phyloP scores from a whole-genome alignment of 2,329 filamentous ascomycete genomes.

The Xylariaceae sp. region DNA sequence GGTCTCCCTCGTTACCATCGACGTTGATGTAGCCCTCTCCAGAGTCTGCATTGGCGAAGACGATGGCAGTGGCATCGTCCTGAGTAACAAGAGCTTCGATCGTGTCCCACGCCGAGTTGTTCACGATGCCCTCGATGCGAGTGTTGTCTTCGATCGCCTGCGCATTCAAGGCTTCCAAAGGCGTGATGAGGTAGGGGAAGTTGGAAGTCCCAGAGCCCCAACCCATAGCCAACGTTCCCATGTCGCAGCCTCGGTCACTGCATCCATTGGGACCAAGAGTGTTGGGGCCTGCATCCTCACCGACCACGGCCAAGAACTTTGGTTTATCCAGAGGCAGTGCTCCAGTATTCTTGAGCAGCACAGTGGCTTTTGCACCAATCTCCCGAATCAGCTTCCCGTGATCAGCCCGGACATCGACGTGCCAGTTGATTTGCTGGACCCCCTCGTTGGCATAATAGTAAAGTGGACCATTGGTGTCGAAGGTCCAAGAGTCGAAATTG shows the following conservation, averaged over 20 bases:
- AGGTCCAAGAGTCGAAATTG: slow-evolving; percentile 87
- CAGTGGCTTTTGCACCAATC: slow-evolving; percentile 70
- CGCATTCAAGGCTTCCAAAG: slow-evolving; percentile 60
- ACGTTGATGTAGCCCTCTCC: slow-evolving; percentile 83
- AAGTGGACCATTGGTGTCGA: slow-evolving; percentile 63
- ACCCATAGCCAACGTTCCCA: slow-evolving; percentile 62
- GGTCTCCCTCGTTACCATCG: slow-evolving; percentile 78
- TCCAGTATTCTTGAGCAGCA: slow-evolving; percentile 80
- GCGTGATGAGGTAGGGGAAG: slow-evolving; percentile 70
- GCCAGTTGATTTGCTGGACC: slow-evolving; percentile 65
- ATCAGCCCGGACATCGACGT: slow-evolving; percentile 73
- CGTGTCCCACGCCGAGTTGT: slow-evolving; percentile 56
- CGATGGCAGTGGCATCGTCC: slow-evolving; percentile 63
- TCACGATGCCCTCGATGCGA: slow-evolving; percentile 58
- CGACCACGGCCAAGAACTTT: slow-evolving; percentile 68
- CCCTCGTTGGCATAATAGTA: slow-evolving; percentile 57
- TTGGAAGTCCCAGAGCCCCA: slow-evolving; percentile 72
- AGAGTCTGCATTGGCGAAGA: slow-evolving; percentile 82
- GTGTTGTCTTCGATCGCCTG: slow-evolving; percentile 53
- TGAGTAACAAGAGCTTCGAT: slow-evolving; percentile 54
- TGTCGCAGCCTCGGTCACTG: slow-evolving; percentile 53
- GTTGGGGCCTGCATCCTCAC: slow-evolving; percentile 75
- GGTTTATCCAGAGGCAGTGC: slow-evolving; percentile 72
- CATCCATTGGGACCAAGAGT: slow-evolving; percentile 73
- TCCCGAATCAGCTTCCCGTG: slow-evolving; percentile 69